Evolutionary conservation across 768 basidiomycete species (phyloP).

Genomic region (Collybia sp.): DNA sequence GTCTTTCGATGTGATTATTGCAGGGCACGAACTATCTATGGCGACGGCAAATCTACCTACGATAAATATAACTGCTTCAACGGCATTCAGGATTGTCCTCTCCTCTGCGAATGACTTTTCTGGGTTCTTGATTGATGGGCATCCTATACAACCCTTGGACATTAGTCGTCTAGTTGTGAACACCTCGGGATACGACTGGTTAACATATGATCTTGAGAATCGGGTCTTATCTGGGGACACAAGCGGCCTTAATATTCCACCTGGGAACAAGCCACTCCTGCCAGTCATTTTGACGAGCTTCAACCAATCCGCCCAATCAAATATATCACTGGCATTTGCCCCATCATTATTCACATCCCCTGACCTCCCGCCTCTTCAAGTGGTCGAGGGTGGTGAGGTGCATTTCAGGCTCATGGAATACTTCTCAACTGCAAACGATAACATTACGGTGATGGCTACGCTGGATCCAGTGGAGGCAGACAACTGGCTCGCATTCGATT

Average conservation of each 20-base stretch:
- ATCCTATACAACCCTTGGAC: slow-evolving; percentile 51
- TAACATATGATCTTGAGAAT: slow-evolving; percentile 51
- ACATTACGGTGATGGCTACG: slow-evolving; percentile 49
- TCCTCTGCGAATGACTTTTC: slow-evolving; percentile 53
- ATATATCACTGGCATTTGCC: slow-evolving; percentile 60
- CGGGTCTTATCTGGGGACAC: slow-evolving; percentile 63
- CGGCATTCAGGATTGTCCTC: slow-evolving; percentile 47
- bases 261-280: slow-evolving; percentile 32
- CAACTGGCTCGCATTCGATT: slow-evolving; percentile 51
- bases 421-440: slow-evolving; percentile 48
- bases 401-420: slow-evolving; percentile 50
- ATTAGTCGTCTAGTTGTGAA: slow-evolving; percentile 57
- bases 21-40: slow-evolving; percentile 62
- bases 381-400: slow-evolving; percentile 44
- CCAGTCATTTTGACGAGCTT: slow-evolving; percentile 62
- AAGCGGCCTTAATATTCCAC: slow-evolving; percentile 25
- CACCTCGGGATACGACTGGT: slow-evolving; percentile 53
- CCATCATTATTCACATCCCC: slow-evolving; percentile 68
- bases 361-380: slow-evolving; percentile 51
- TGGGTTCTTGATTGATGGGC: slow-evolving; percentile 60
- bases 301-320: slow-evolving; percentile 64
- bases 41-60: slow-evolving; percentile 44
- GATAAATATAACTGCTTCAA: slow-evolving; percentile 65
- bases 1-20: slow-evolving; percentile 63
- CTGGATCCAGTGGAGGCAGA: slow-evolving; percentile 47